A percentile compares a stretch with the other conserved stretches of the same genome.
These are phyloP conservation scores for Penium margaritaceum DNA, from an alignment of 139 green algal species.

Conservation along the genomic window DNA sequence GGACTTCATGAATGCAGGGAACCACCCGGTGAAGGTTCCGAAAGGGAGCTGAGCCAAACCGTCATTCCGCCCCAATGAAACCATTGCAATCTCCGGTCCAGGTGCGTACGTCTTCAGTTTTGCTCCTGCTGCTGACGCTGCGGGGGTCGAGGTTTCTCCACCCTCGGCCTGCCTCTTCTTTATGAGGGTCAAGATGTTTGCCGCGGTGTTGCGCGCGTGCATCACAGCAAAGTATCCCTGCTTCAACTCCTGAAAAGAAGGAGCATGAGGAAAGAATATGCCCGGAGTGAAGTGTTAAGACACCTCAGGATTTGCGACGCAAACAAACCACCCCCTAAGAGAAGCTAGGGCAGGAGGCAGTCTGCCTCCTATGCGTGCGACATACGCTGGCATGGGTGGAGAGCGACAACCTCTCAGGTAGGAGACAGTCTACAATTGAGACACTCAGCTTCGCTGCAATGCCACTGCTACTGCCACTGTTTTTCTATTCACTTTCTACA, in stretches of 20 bases:
- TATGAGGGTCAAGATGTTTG: conserved; percentile 26
- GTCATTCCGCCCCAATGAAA: conserved; percentile 33
- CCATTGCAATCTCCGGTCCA: conserved; percentile 6
- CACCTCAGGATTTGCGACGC: neutral
- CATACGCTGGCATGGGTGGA: neutral
- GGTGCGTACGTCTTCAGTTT: conserved; percentile 35
- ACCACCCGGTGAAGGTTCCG: conserved; percentile 19
- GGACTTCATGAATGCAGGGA: conserved; percentile 40
- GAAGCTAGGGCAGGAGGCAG: neutral
- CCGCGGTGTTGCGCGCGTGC: neutral
- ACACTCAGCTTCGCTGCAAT: too few species aligned
- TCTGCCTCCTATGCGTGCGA: neutral
- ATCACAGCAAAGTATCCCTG: conserved; percentile 30
- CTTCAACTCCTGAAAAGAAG: conserved; percentile 23
- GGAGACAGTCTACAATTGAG: neutral
- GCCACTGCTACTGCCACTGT: too few species aligned
- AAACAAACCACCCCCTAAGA: neutral
- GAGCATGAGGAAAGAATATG: neutral
- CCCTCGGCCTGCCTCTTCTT: neutral
- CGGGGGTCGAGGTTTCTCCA: too few species aligned
- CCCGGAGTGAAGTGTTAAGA: too few species aligned
- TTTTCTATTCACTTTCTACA: too few species aligned
- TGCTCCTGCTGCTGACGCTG: neutral
- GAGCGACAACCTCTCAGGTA: neutral
- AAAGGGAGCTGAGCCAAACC: conserved; percentile 31